phyloP scores from a whole-genome alignment of 2,329 filamentous ascomycete species.

The Xylogone sp. region DNA sequence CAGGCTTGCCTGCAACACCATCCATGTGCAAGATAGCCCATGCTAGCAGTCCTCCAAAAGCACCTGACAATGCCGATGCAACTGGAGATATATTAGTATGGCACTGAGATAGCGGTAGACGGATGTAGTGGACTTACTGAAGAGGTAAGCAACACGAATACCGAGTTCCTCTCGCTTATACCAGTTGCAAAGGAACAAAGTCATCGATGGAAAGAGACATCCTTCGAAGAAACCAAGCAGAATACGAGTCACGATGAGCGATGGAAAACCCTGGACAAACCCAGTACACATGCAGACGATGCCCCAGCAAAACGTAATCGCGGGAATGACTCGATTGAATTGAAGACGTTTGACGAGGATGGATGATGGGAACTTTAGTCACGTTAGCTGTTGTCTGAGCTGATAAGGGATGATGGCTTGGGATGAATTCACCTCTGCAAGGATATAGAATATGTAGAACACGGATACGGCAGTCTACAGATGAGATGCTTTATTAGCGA shows the following conservation, averaged over 20 bases:
- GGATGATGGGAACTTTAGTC: not conserved
- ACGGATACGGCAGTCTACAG: conserved; percentile 47
- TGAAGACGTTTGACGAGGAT: not conserved
- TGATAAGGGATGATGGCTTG: conserved; percentile 33
- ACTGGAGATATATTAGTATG: conserved; percentile 34
- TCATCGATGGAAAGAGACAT: conserved; percentile 32
- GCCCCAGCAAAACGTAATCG: conserved; percentile 44
- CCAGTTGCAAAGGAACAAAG: conserved; percentile 46
- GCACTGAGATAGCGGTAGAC: conserved; percentile 33
- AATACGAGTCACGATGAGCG: not conserved
- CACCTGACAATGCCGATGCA: conserved; percentile 20
- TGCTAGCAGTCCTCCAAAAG: conserved; percentile 47
- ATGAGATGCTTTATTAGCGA: not conserved
- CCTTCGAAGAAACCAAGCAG: not conserved
- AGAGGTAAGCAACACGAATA: conserved; percentile 29
- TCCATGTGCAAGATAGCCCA: conserved; percentile 44
- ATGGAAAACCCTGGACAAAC: conserved; percentile 33
- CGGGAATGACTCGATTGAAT: conserved; percentile 11
- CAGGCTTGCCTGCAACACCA: conserved; percentile 39
- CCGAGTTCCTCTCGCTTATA: conserved; percentile 41
- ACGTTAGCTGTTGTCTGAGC: not conserved
- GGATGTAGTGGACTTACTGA: conserved; percentile 12
- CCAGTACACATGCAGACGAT: conserved; percentile 50
- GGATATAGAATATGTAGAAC: conserved; percentile 39
- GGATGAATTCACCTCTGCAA: conserved; percentile 17